Evolutionary conservation across 2,329 filamentous ascomycete species (phyloP).

Genomic region (Huntiella decipiens): DNA sequence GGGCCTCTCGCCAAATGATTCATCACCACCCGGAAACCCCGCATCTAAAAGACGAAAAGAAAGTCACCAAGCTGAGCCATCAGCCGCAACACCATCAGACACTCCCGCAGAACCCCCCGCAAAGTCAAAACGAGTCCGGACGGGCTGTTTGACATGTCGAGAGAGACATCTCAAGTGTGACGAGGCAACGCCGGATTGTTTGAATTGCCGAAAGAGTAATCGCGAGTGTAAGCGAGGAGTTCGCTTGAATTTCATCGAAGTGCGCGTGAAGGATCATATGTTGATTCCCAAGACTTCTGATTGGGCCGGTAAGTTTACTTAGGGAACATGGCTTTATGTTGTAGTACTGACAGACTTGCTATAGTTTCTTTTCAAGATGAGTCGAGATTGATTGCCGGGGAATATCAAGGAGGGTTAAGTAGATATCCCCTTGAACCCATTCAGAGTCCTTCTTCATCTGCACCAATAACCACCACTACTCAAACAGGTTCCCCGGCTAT

Average conservation of each 20-base stretch:
- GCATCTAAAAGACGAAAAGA: no score
- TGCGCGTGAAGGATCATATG: conserved; percentile 50
- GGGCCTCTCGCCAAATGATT: no score
- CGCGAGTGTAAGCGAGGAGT: conserved; percentile 72
- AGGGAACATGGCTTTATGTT: neutral
- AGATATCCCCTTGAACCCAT: conserved; percentile 37
- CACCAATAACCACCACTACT: neutral
- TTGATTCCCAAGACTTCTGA: conserved; percentile 41
- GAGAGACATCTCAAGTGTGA: conserved; percentile 86
- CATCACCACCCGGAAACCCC: no score
- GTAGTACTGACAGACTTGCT: neutral
- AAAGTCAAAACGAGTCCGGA: conserved; percentile 74
- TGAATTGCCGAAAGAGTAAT: conserved; percentile 79
- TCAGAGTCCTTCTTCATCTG: conserved; percentile 10
- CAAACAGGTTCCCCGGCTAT: conserved; percentile 4
- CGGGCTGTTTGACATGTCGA: conserved; percentile 76
- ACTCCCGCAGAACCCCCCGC: conserved; percentile 7
- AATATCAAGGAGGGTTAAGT: conserved; percentile 63
- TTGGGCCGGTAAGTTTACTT: conserved; percentile 35
- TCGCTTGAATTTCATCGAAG: conserved; percentile 80
- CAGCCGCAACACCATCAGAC: no score
- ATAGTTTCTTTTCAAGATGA: conserved; percentile 69
- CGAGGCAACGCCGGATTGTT: conserved; percentile 42
- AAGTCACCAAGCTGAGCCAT: no score
- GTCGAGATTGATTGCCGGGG: conserved; percentile 72